Conservation (phyloP, 164 flowering plant species). For the Liquidambar formosana region DNA sequence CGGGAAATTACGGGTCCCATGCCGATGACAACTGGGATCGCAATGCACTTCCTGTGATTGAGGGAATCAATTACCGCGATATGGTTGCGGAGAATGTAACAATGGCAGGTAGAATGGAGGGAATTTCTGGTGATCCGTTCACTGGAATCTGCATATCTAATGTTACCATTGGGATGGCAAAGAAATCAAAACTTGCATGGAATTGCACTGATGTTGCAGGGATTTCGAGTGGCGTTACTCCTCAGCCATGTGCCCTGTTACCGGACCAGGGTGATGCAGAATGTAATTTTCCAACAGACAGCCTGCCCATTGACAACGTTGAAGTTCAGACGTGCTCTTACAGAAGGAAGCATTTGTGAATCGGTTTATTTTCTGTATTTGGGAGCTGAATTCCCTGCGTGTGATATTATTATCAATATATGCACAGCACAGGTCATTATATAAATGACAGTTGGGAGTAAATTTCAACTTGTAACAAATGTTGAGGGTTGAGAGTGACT, state of each 20-base stretch:
- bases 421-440: no score
- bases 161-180: slow-evolving; percentile 10
- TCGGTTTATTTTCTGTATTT: no score
- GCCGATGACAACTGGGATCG: slow-evolving; percentile 7
- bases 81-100: slow-evolving; percentile 23
- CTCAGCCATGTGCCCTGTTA: slow-evolving; percentile 9
- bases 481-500: no score
- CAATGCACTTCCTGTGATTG: slow-evolving; percentile 8
- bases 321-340: slow-evolving; percentile 7
- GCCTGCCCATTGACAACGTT: slow-evolving; percentile 13
- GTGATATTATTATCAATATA: no score
- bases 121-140: slow-evolving; percentile 8
- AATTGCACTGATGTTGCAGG: slow-evolving; percentile 17
- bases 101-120: slow-evolving; percentile 10
- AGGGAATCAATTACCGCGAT: slow-evolving; percentile 11
- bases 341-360: not conserved
- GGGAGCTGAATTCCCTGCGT: no score
- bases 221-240: slow-evolving; percentile 11
- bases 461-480: no score
- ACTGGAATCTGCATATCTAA: slow-evolving; percentile 20
- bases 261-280: not conserved
- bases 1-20: slow-evolving; percentile 9
- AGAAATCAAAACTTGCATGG: slow-evolving; percentile 10
- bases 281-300: slow-evolving; percentile 10
- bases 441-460: no score